Evolutionary conservation across 1,284 basidiomycete genomes (phyloP).

Genomic region (Wolfiporia cocos): DNA sequence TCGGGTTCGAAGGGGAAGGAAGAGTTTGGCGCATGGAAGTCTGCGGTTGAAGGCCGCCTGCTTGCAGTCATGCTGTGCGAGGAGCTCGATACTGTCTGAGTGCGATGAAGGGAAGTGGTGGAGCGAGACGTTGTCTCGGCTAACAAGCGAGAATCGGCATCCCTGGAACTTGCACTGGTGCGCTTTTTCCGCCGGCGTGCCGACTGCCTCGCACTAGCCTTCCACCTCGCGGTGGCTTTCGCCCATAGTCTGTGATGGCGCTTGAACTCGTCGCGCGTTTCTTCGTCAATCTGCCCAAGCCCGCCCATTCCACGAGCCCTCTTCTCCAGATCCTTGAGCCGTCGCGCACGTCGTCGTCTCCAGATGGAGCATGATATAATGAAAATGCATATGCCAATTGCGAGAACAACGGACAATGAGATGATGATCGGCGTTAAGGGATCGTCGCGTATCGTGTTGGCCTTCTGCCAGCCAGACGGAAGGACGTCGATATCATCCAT

Average conservation of each 20-base stretch:
- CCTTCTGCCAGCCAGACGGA: constrained; percentile 51
- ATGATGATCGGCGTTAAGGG: constrained; percentile 41
- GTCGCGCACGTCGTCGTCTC: constrained; percentile 33
- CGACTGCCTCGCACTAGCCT: constrained; percentile 46
- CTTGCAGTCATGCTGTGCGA: not conserved
- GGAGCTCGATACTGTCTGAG: not conserved
- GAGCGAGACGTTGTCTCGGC: constrained; percentile 11
- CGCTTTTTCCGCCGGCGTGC: constrained; percentile 44
- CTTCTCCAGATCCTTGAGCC: constrained; percentile 29
- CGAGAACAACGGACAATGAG: constrained; percentile 52
- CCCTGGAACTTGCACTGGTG: constrained; percentile 7
- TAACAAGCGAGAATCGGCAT: constrained; percentile 11
- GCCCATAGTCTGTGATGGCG: constrained; percentile 57
- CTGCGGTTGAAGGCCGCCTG: not conserved
- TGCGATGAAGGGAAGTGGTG: constrained; percentile 11
- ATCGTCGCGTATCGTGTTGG: constrained; percentile 10
- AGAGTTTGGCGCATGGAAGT: not conserved
- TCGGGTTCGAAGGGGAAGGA: not conserved
- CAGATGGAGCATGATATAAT: constrained; percentile 54
- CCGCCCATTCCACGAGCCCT: constrained; percentile 30
- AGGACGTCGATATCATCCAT: constrained; percentile 24
- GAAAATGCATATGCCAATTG: constrained; percentile 47
- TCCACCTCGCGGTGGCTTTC: constrained; percentile 59
- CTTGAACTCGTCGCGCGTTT: constrained; percentile 30
- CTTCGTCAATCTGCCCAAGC: constrained; percentile 27